Evolutionary conservation across 371 early-diverging fungal genomes (phyloP).

Genomic region (Mortierella sp.): DNA sequence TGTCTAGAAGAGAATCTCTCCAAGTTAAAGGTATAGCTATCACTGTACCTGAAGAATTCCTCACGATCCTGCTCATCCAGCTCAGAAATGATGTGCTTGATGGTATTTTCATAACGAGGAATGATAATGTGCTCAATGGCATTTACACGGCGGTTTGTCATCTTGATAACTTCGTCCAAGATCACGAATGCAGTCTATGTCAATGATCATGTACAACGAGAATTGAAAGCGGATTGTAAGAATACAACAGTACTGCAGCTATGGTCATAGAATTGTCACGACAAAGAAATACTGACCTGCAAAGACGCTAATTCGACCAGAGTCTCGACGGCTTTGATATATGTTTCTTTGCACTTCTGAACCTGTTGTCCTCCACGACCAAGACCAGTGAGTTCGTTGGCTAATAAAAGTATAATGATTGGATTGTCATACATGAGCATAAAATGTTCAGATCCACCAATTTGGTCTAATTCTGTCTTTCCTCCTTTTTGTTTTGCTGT

Average conservation of each 20-base stretch:
- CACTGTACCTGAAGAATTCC: constrained; percentile 94
- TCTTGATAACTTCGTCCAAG: constrained; percentile 98
- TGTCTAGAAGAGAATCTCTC: not conserved
- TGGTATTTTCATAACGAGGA: constrained; percentile 98
- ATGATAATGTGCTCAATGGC: constrained; percentile 99
- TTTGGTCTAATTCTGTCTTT: not conserved
- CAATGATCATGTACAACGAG: constrained; percentile 3
- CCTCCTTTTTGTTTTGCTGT: not conserved
- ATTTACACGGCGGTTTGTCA: constrained; percentile 99
- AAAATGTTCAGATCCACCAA: not conserved
- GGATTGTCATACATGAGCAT: not conserved
- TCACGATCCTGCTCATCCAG: constrained; percentile 99
- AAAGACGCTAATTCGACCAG: constrained; percentile 97
- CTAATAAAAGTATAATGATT: constrained; percentile 54
- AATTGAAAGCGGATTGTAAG: constrained; percentile 3
- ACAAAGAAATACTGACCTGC: constrained; percentile 73
- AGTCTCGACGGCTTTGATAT: constrained; percentile 92
- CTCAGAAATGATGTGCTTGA: constrained; percentile 97
- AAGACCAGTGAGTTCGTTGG: constrained; percentile 96
- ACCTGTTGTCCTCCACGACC: constrained; percentile 99
- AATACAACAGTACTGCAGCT: constrained; percentile 4
- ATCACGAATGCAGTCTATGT: constrained; percentile 93
- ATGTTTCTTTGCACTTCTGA: constrained; percentile 94
- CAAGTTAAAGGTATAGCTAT: not conserved
- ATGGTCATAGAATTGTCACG: not conserved